Base-by-base conservation (phyloP, 2,329 filamentous ascomycete species). In the Sporothrix pseudoabietina region DNA sequence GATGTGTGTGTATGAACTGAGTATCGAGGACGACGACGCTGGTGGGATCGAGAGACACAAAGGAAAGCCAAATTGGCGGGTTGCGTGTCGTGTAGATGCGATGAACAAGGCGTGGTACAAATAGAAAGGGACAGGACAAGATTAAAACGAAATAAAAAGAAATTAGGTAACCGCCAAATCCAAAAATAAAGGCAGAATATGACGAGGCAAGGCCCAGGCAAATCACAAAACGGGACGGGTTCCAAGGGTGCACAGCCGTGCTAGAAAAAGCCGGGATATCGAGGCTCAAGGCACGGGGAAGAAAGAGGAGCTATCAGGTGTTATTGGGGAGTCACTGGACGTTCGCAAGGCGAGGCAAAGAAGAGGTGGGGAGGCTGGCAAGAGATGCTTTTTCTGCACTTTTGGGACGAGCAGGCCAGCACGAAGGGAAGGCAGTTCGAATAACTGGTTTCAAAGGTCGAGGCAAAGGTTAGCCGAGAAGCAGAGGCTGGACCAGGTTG, bases 391-490 rank as follows among this genome's bases (percentile, higher is more conserved):
- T 49, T 19, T 49, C 19, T 49, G 41, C 44, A n/a, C n/a, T 44
- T n/a, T 52, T 49, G 44, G 47, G 44, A 22, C 22, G 19, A 39
- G 39, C 47, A 69, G 26, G 57, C n/a, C 59, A 41, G 65, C 55
- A 71, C 35, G 69, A 16, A 26, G 69, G 69, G 39, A 65, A 26
- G 47, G 41, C 70, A 55, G 73, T 70, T 72, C 69, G 54, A 63
- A 44, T 57, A 44, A 54, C 55, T 68, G 70, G 63, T 74, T 74
- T 72, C 70, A 55, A 69, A 35, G 19, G 39, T 49, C 47, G 68
- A 72, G 71, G 71, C 73, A 74, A 74, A 72, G 35, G 73, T 52
- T 71, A 71, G 59, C 73, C 71, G 71, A 71, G 57, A 68, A 32
- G 54, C 52, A 49, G 16, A 54, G 54, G 57, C 61, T 54, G 66